Base-by-base conservation (phyloP, 179 eudicot genomes). In the Heliamphora pulchella region DNA sequence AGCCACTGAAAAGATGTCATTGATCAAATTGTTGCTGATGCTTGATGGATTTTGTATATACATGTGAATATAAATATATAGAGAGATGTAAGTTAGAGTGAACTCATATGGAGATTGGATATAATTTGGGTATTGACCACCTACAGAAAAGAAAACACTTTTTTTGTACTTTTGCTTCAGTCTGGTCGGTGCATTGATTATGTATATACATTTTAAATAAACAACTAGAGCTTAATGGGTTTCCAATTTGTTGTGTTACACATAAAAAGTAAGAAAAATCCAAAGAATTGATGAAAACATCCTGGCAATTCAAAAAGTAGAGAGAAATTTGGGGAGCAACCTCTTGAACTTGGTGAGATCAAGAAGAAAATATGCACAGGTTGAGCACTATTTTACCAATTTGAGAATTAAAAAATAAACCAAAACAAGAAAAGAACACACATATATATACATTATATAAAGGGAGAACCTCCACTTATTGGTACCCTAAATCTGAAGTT, bases 1-100 rank as follows among this genome's bases (percentile, higher is more conserved):
- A 72, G 63, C 11, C 71, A 14, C 51, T 72, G 50, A 61, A 59
- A 48, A 80, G 41, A 59, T 39, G 82, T 71, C 82, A 80, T 80
- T 72, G 43, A 67, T 53, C 22, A 44, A 41, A 68, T 1, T 48
- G 7, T 20, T 5, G 58, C 3, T 77, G 61, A 47, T 63, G 71
- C 71, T 44, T 46, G 46, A n/a, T n/a, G 57, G 68, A 8, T 22
- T 41, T 20, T 10, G 15, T 44, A 58, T 43, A 43, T 20, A 47
- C 53, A n/a, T n/a, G 57, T 11, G 5, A n/a, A 73, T 1, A 71
- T 3, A 20, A 1, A 62, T 11, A 14, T 44, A 8, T n/a, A 22
- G 1, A 66, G 3, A 48, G 8, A 4, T 17, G 20, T 11, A 14
- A n/a, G 8, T 78, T 15, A 22, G 48, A 66, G 8, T 41, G 41